Evolutionary conservation across 2,329 filamentous ascomycete genomes (phyloP), one percentile per base, ranked within the genome.

Genomic region (Drechslera avenae): DNA sequence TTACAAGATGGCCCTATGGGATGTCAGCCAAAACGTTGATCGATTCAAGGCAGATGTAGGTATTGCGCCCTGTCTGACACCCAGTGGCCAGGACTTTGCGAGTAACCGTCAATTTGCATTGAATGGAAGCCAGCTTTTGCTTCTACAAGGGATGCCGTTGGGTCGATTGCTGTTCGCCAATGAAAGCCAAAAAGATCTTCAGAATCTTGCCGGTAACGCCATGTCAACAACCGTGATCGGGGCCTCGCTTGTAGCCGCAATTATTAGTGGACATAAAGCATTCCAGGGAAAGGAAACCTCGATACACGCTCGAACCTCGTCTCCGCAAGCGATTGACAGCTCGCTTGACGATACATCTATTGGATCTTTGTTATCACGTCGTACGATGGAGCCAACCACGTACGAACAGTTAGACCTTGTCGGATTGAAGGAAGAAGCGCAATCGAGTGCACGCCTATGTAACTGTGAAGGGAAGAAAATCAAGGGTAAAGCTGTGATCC

Each of bases 211-310:
- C 2, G 89, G 89, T 0, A 93, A 94, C 67, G 89, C 89, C 0
- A 93, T 93, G 89, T 85, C 83, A 1, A 84, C 84, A 0, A 88
- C 89, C 0, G 86, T 91, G 1, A 83, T 91, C 8, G 87, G 86
- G 2, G 78, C 82, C 1, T 81, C 83, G 0, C 79, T 89, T 1
- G 62, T 90, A 2, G 76, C 83, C 1, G 80, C 83, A 0, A 68
- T 92, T 1, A 79, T 85, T 4, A 31, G 65, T 71, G 18, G 69
- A 56, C 47, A 39, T 13, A 48, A 46, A 39, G 45, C 56, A 0
- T 62, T 66, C 26, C 44, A 23, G 10, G 28, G 18, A 1, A 13
- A 1, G 1, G 9, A 28, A 28, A 28, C 5, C 23, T 28, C 4
- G 10, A 10, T 5, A 28, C 9, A 13, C 12, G 10, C 26, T 13